A percentile compares a stretch with the other conserved stretches of the same genome.
These are phyloP conservation scores for Aspergillus neotritici DNA, from an alignment of 2,329 filamentous ascomycete species.

Conservation along the genomic window DNA sequence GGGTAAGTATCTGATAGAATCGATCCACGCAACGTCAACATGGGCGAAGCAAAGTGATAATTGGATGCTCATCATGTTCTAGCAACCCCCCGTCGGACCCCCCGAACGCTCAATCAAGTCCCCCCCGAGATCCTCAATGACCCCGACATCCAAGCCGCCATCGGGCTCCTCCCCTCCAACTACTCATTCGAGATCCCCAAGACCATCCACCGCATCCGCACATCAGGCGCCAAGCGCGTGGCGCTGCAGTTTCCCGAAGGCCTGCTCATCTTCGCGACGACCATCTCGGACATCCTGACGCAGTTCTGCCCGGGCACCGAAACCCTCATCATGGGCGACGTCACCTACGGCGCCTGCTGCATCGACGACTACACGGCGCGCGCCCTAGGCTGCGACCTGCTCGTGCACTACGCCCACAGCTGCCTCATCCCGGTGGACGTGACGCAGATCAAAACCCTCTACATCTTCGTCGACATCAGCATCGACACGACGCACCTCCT, in stretches of 20 bases:
- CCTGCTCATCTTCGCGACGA: slow-evolving; percentile 89
- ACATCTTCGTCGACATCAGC: slow-evolving; percentile 96
- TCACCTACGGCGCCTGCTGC: slow-evolving; percentile 97
- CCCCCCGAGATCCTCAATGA: slow-evolving; percentile 82
- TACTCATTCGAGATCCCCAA: slow-evolving; percentile 99
- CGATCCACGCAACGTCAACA: slow-evolving; percentile 9
- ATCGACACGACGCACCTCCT: slow-evolving; percentile 87
- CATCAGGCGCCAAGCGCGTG: slow-evolving; percentile 70
- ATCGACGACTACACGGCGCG: slow-evolving; percentile 97
- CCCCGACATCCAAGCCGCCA: slow-evolving; percentile 76
- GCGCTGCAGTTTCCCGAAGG: slow-evolving; percentile 98
- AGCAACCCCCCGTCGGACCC: slow-evolving; percentile 68
- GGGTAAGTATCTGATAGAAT: slow-evolving; percentile 23
- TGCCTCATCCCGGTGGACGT: slow-evolving; percentile 95
- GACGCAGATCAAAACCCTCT: slow-evolving; percentile 93
- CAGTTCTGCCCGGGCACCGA: slow-evolving; percentile 89
- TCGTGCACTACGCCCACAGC: slow-evolving; percentile 96
- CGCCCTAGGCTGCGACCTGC: slow-evolving; percentile 84
- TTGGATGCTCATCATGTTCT: neutral
- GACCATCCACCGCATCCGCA: slow-evolving; percentile 89
- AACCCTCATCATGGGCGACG: slow-evolving; percentile 97
- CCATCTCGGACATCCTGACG: slow-evolving; percentile 91
- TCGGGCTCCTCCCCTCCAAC: slow-evolving; percentile 82
- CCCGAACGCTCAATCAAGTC: slow-evolving; percentile 83
- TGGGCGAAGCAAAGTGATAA: slow-evolving; percentile 2